Conservation (phyloP, 371 early-diverging fungal species). For the Rhizopus microsporus region DNA sequence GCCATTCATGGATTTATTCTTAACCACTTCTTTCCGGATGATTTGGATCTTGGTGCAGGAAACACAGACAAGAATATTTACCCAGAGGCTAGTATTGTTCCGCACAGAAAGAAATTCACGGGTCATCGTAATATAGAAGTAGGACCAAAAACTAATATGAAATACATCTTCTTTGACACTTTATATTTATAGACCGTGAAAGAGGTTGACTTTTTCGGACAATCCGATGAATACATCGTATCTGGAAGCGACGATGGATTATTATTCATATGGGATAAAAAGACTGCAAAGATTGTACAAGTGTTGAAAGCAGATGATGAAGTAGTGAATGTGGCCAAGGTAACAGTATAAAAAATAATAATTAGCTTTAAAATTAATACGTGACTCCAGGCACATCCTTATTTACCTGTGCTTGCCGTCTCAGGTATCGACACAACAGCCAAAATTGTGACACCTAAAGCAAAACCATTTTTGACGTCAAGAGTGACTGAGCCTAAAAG, state of each 20-base stretch:
- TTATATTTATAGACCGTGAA: slow-evolving; percentile 65
- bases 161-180: no score
- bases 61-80: not conserved
- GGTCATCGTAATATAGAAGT: slow-evolving; percentile 49
- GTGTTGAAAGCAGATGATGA: slow-evolving; percentile 66
- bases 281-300: slow-evolving; percentile 61
- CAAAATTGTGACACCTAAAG: slow-evolving; percentile 68
- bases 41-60: not conserved
- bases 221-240: slow-evolving; percentile 67
- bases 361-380: not conserved
- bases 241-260: slow-evolving; percentile 83
- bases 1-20: not conserved
- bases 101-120: slow-evolving; percentile 28
- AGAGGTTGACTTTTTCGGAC: slow-evolving; percentile 79
- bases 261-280: slow-evolving; percentile 76
- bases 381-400: slow-evolving; percentile 46
- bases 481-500: slow-evolving; percentile 26
- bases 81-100: slow-evolving; percentile 26
- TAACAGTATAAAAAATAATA: not conserved
- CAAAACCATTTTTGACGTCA: slow-evolving; percentile 31
- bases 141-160: slow-evolving; percentile 8
- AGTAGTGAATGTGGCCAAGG: slow-evolving; percentile 63
- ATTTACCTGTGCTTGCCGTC: slow-evolving; percentile 48
- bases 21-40: not conserved
- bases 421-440: slow-evolving; percentile 77